phyloP scores from a whole-genome alignment of 1,139 yeast species.

The Meyerozyma carpophila region DNA sequence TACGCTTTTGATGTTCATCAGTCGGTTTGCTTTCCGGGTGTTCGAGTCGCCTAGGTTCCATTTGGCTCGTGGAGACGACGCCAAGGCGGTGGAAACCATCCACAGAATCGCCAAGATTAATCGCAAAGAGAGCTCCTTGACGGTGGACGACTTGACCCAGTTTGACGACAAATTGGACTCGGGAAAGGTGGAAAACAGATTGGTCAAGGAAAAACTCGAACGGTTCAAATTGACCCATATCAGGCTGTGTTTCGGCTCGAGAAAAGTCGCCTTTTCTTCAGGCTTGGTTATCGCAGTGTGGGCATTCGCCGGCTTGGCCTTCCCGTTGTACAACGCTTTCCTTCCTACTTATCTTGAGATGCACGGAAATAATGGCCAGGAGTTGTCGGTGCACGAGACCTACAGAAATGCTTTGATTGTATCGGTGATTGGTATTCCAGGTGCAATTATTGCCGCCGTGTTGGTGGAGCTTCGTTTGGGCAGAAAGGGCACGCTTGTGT shows the following conservation, averaged over 20 bases:
- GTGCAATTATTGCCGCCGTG: constrained; percentile 34
- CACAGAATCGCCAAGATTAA: constrained; percentile 34
- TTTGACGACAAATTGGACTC: constrained; percentile 18
- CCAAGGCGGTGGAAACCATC: constrained; percentile 28
- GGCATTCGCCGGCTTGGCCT: constrained; percentile 43
- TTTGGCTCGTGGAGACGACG: constrained; percentile 35
- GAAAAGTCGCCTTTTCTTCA: constrained; percentile 28
- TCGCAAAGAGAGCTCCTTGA: constrained; percentile 17
- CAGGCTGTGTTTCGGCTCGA: constrained; percentile 31
- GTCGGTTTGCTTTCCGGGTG: constrained; percentile 31
- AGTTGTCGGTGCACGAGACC: constrained; percentile 30
- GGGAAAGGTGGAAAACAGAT: constrained; percentile 11
- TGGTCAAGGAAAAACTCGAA: constrained; percentile 20
- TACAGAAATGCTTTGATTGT: constrained; percentile 38
- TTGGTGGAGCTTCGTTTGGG: constrained; percentile 36
- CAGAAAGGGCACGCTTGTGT: constrained; percentile 33
- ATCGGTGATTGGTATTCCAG: constrained; percentile 39
- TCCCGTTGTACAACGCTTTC: constrained; percentile 42
- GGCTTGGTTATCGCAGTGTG: constrained; percentile 31
- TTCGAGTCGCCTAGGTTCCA: constrained; percentile 37
- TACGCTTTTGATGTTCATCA: constrained; percentile 30
- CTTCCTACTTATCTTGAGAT: constrained; percentile 35
- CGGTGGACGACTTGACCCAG: constrained; percentile 25
- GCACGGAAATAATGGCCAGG: constrained; percentile 23
- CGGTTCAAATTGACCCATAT: constrained; percentile 29